Evolutionary conservation across 2,329 filamentous ascomycete species (phyloP).

Genomic region (Samsoniella hepiali): DNA sequence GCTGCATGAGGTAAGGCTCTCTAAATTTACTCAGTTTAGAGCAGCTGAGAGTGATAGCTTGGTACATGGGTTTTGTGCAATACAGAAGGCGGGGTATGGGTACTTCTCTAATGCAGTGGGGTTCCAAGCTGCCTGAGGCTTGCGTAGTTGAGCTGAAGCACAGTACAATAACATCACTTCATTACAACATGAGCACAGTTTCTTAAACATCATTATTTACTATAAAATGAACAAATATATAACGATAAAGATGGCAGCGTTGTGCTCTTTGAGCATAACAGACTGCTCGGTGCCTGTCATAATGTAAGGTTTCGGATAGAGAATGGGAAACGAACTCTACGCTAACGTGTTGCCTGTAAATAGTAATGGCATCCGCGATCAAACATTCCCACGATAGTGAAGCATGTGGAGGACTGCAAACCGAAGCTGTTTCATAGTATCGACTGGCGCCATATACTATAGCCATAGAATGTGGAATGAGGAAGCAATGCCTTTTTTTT

Average conservation of each 20-base stretch:
- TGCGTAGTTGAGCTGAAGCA: no score
- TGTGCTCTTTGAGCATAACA: no score
- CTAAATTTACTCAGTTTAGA: no score
- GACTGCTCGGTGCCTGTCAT: no score
- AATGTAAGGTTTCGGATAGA: no score
- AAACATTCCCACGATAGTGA: not conserved
- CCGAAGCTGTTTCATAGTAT: not conserved
- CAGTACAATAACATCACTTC: not conserved
- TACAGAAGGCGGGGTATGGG: not conserved
- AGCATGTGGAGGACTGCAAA: not conserved
- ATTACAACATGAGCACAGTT: no score
- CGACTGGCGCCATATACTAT: no score
- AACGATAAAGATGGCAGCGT: no score
- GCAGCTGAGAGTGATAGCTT: not conserved
- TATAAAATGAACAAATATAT: no score
- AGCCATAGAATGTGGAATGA: no score
- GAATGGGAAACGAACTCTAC: not conserved
- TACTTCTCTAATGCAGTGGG: conserved; percentile 2
- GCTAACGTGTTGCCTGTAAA: not conserved
- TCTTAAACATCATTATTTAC: no score
- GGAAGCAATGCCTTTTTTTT: not conserved
- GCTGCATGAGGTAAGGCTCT: conserved; percentile 4
- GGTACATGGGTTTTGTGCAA: not conserved
- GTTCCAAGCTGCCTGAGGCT: not conserved
- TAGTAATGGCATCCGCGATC: not conserved